Evolutionary conservation across 371 early-diverging fungal genomes (phyloP).

Genomic region (Lichtheimia corymbifera): DNA sequence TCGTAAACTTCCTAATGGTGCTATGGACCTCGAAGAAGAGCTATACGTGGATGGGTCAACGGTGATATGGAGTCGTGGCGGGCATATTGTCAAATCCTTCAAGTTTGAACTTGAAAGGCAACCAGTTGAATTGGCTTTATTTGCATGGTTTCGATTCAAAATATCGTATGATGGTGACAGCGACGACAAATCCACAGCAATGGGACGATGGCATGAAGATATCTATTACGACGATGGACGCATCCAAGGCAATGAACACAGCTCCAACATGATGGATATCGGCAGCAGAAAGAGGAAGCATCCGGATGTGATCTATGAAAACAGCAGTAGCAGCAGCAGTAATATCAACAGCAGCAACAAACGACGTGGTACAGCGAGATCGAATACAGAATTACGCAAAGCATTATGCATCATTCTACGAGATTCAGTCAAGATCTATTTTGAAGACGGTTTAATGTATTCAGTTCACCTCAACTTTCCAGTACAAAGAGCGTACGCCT

Average conservation of each 20-base stretch:
- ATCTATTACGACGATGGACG: background rate
- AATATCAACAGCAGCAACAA: background rate
- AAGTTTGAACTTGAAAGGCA: constrained; percentile 13
- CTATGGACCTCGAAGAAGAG: constrained; percentile 21
- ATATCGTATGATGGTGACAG: background rate
- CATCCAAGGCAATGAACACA: background rate
- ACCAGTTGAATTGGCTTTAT: constrained; percentile 17
- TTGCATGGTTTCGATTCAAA: constrained; percentile 27
- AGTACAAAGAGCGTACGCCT: constrained; percentile 14
- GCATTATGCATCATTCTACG: constrained; percentile 19
- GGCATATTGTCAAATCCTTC: constrained; percentile 15
- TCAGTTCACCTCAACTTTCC: constrained; percentile 16
- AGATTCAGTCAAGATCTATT: constrained; percentile 19
- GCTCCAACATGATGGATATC: background rate
- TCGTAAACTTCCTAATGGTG: constrained; percentile 5
- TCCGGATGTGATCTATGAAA: background rate
- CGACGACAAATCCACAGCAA: background rate
- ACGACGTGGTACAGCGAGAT: background rate
- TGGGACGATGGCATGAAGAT: constrained; percentile 6
- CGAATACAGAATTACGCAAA: constrained; percentile 10
- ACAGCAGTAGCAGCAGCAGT: background rate
- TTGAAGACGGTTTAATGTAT: constrained; percentile 18
- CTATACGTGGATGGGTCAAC: constrained; percentile 15
- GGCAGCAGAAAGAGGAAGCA: background rate
- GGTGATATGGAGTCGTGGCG: constrained; percentile 23